A percentile compares a stretch with the other conserved stretches of the same genome.
These are phyloP conservation scores for Sporothrix inflata DNA, from an alignment of 2,329 filamentous ascomycete species.

Conservation along the genomic window DNA sequence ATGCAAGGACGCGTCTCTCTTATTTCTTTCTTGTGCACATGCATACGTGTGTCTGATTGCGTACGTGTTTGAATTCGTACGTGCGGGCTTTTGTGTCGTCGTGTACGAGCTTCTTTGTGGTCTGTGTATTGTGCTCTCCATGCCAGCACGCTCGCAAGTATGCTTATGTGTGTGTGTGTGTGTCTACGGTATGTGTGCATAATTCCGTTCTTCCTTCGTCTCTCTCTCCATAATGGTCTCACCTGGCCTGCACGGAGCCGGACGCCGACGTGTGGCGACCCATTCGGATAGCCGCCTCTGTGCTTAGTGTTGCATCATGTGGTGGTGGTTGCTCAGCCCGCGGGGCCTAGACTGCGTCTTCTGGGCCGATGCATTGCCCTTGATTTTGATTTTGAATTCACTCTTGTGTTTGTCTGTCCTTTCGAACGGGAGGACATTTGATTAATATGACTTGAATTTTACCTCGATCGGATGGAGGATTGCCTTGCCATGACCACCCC, in stretches of 20 bases:
- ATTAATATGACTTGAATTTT: not conserved
- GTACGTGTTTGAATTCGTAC: not conserved
- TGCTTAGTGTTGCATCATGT: not conserved
- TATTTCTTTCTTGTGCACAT: conserved; percentile 6
- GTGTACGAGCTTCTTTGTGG: not conserved
- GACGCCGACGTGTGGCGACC: conserved; percentile 6
- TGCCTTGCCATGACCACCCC: not conserved
- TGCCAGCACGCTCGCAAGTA: not conserved
- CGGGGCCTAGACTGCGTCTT: not conserved
- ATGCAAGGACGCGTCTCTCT: conserved; percentile 18
- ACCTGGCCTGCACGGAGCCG: conserved; percentile 12
- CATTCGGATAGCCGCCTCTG: conserved; percentile 21
- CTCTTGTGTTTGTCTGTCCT: not conserved
- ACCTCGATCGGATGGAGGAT: not conserved
- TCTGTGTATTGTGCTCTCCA: not conserved
- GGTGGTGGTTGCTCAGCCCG: not conserved
- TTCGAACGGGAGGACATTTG: not conserved
- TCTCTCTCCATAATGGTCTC: not conserved
- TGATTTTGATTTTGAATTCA: not conserved
- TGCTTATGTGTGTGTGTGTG: not conserved
- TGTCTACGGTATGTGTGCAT: not conserved
- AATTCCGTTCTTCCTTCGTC: not conserved
- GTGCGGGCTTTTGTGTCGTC: not conserved
- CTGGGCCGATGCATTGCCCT: not conserved
- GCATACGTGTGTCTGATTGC: not conserved